Base-by-base conservation (phyloP, 805 yeast species). In the Zygotorulaspora florentina region DNA sequence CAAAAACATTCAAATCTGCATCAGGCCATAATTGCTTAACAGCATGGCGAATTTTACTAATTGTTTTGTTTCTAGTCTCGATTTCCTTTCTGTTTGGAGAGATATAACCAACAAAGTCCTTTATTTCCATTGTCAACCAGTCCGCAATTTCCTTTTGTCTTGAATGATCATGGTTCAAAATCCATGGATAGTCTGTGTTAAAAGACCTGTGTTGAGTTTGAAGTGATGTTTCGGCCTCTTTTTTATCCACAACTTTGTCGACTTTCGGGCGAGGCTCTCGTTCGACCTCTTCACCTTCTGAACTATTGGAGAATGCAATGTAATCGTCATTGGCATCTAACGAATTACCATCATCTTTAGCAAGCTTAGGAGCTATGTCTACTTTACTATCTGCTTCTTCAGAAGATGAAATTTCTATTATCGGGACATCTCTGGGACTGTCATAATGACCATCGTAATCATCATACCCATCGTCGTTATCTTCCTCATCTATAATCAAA, bases 71-170 rank as follows among this genome's bases (percentile, higher is more conserved):
- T 58, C 98, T 78, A 5, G 75, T 68, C 31, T 70, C 64, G 46
- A 86, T 84, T 57, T 91, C 98, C 10, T 71, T 76, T 35, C 72
- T 76, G 0, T 91, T 80, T 1, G 98, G 98, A 0, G 96, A 85
- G 20, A 90, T 81, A 64, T 88, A 91, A 35, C 79, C 77, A 17
- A 87, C 85, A 62, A 88, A 91, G 59, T 88, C 96, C 52, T 76
- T 77, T 54, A 91, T 86, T 61, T 91, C 99, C 68, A 76, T 71
- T 4, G 93, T 84, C 29, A 91, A 72, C 93, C 96, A 88, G 52
- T 85, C 89, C 1, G 90, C 82, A 28, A 89, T 80, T 56, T 86
- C 91, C 54, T 75, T 74, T 59, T 85, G 89, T 43, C 70, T 76
- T 1, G 88, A 78, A 59, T 87, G 95, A 54, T 86, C 89, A 51